Base-by-base conservation (phyloP, 257 asterid genomes). In the Nicotiana benthamiana region DNA sequence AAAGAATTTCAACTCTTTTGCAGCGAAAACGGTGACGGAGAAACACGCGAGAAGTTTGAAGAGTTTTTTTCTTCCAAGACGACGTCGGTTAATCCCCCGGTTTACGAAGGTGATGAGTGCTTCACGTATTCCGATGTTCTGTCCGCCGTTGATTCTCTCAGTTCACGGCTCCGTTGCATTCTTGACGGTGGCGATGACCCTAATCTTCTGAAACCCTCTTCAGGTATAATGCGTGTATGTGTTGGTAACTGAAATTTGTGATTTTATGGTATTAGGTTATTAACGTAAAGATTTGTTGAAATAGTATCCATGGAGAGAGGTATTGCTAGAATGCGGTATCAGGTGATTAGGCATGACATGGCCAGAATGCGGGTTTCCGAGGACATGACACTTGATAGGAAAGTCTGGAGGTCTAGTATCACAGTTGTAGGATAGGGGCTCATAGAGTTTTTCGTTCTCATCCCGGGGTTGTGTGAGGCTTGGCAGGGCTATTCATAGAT, bases 91-190 rank as follows among this genome's bases (percentile, higher is more conserved):
- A 62, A 68, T 40, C 93, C 92, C 9, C 89, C 87, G 5, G 81
- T 89, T 8, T 93, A 91, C 77, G 89, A 82, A 28, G 95, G 95
- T 81, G 98, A 94, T 79, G 85, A 84, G 72, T 90, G 93, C 86
- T 94, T 90, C 91, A 89, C 95, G 79, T 95, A 89, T 88, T 88
- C 92, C 2, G 91, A 93, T n/a, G 83, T 93, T 34, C 86, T 90
- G 34, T 82, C 88, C 60, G 97, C 98, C 16, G 92, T 92, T 77
- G 88, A 86, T 80, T 85, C 77, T 81, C 92, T 93, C 52, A 91
- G 94, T 83, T 79, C 77, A 67, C 91, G 90, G 82, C 92, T 95
- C 77, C 83, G 89, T 70, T 74, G 81, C 66, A 75, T 91, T 81
- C 88, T 95, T 5, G 87, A 91, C 81, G 95, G 97, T 64, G 88